Percentiles rank a stretch among this genome's conserved stretches.
Conservation (phyloP, 2,329 filamentous ascomycete species). For the Colletotrichum sp. region DNA sequence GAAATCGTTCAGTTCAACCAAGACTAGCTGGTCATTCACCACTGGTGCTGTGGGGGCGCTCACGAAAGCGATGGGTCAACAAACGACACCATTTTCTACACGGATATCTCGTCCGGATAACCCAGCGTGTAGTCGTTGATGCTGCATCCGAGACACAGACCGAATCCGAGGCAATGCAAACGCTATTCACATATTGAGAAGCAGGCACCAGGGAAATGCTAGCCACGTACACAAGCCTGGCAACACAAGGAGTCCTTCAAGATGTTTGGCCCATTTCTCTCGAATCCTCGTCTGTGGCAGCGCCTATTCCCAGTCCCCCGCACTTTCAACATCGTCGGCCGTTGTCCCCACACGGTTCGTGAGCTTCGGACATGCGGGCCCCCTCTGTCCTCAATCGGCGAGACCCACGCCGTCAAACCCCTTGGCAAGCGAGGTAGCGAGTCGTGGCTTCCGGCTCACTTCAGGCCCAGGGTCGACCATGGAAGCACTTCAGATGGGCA, state of each 20-base stretch:
- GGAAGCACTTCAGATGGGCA: neutral
- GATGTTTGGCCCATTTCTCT: neutral
- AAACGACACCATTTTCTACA: neutral
- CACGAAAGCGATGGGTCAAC: neutral
- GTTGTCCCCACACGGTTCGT: neutral
- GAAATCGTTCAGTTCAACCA: neutral
- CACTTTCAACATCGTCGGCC: neutral
- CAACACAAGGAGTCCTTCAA: neutral
- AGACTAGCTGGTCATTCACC: neutral
- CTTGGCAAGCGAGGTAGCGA: neutral
- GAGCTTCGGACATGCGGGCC: neutral
- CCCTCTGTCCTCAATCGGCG: neutral
- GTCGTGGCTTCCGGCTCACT: neutral
- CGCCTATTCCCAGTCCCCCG: neutral
- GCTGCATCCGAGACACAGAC: neutral
- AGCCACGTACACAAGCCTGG: neutral
- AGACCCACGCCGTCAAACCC: neutral
- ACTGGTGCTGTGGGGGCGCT: no score
- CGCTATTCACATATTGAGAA: neutral
- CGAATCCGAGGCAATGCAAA: neutral
- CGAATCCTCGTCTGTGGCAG: neutral
- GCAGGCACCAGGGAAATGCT: neutral
- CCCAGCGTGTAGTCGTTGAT: neutral
- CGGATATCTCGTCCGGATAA: neutral
- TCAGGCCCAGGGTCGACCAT: constrained; percentile 3